Evolutionary conservation across 257 asterid species (phyloP), one percentile per base, ranked within the genome.

Genomic region (Salvia hispanica): DNA sequence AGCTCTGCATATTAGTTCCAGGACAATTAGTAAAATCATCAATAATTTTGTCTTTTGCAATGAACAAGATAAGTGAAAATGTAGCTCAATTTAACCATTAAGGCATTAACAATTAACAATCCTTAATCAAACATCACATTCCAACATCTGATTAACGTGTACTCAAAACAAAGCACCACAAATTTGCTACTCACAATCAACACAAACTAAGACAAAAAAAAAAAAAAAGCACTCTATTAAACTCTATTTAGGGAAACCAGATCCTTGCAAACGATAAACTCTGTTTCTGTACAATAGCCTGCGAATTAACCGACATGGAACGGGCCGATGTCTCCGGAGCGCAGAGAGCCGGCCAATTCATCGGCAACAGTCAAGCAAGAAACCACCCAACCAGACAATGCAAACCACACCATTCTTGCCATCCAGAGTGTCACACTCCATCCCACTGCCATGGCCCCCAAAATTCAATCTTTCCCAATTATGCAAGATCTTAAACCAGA

Each of bases 281-380:
- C 39, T 3, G 33, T 4, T 18, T 34, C 45, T 34, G 28, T 34
- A n/a, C 43, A 56, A 13, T 56, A 39, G 15, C 0, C 33, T n/a
- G 46, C 56, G 50, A 34, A 67, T 85, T 81, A 85, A 50, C 93
- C 95, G 65, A 84, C 90, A 75, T 80, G 86, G 73, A 83, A 85
- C 67, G 91, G 85, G 65, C 95, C 88, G 42, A 85, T 77, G 62
- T 84, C 93, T 9, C 87, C 93, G 9, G 71, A 74, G 40, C 90
- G 66, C 40, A 83, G 61, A 3, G 95, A 83, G 66, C 66, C 69
- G 12, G 95, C 96, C 39, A 86, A 77, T 82, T 88, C 96, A 78
- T 86, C 91, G n/a, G 96, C 96, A 52, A 83, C 84, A 28, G 78
- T 81, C 73, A 88, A 78, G 78, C 94, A 86, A 78, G 89, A 83